Evolutionary conservation across 805 yeast species (phyloP), one percentile per base, ranked within the genome.

Genomic region (Lachancea sp.): DNA sequence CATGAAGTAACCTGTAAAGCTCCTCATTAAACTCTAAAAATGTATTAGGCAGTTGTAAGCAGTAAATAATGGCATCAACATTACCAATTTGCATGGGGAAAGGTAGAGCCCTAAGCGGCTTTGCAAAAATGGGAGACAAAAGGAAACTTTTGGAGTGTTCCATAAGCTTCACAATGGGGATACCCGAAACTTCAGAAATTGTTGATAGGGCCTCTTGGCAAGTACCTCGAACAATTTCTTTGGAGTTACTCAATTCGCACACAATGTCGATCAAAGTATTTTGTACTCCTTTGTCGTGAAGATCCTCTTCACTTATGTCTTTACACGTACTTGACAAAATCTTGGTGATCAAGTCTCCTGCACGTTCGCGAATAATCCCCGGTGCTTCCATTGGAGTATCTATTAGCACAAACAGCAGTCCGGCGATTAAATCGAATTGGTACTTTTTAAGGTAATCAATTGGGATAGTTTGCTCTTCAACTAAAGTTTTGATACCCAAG

Each of bases 81-180:
- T 92, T 89, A 26, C 98, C 98, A 42, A 92, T 92, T 64, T 94
- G 98, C 96, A 90, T 92, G 4, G 96, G 92, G 66, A 94, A 92
- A 0, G 99, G 98, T 46, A 92, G 70, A 0, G 99, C 99, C 47
- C 99, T 72, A 43, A 92, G 65, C 0, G 99, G 99, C 57, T 92
- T 92, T 3, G 96, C 96, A 68, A 92, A 94, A 17, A 92, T 92
- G 5, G 99, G 97, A 0, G 94, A 84, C 34, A 92, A 65, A 21
- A 94, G 67, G 19, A 89, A 77, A 35, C 78, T 80, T 52, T 88
- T 86, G 39, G 94, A 89, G 15, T 90, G 89, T 4, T 79, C 76
- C 61, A 94, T 79, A 51, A 94, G 74, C 1, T 79, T 75, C 1
- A 90, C 74, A 33, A 86, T 71, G 1, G 94, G 75, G 11, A 80